Conservation (phyloP, 2,329 filamentous ascomycete species). For the Colletotrichum sp. region DNA sequence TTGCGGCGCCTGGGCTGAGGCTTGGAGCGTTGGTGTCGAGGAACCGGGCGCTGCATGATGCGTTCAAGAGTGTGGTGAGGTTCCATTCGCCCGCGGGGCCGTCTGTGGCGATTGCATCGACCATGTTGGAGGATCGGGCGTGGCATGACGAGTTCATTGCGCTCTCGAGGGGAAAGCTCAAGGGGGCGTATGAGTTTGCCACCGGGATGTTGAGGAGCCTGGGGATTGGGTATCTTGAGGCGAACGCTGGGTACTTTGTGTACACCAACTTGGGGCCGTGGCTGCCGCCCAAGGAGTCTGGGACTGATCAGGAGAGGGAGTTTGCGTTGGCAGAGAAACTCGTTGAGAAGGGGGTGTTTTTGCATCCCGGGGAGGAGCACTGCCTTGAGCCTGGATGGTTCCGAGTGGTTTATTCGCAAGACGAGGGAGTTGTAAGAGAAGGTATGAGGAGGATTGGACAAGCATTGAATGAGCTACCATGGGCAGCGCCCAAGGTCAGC, state of each 20-base stretch:
- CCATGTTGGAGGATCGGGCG: constrained; percentile 49
- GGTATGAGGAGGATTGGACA: constrained; percentile 38
- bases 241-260: constrained; percentile 64
- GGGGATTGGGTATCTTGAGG: constrained; percentile 49
- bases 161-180: constrained; percentile 42
- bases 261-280: constrained; percentile 56
- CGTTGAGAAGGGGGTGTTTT: constrained; percentile 50
- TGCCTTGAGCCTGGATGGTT: constrained; percentile 56
- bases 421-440: constrained; percentile 36
- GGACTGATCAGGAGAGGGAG: constrained; percentile 41
- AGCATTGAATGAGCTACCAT: not conserved
- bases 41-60: constrained; percentile 34
- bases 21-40: constrained; percentile 52
- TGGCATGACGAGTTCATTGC: constrained; percentile 52
- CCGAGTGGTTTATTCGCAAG: constrained; percentile 56
- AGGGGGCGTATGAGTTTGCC: constrained; percentile 43
- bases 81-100: constrained; percentile 54
- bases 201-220: constrained; percentile 41
- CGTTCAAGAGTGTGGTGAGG: constrained; percentile 43
- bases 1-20: constrained; percentile 57
- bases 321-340: constrained; percentile 49
- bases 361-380: constrained; percentile 54
- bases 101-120: constrained; percentile 44
- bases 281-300: constrained; percentile 32
- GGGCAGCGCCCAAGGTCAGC: not conserved